phyloP scores from a whole-genome alignment of 2,329 filamentous ascomycete species.

The Hypoxylon sp. region DNA sequence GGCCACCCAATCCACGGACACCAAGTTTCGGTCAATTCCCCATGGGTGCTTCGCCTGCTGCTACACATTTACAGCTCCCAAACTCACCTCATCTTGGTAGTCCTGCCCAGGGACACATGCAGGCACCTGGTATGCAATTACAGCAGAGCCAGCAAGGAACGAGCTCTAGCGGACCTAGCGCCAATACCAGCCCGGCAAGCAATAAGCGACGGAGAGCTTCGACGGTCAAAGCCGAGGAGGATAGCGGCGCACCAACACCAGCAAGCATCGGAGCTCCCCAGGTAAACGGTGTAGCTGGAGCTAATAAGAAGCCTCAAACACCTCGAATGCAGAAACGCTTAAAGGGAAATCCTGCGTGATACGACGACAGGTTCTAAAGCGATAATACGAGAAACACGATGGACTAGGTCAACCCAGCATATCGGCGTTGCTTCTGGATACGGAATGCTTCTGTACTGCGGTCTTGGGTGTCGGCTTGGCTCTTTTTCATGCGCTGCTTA shows the following conservation, averaged over 20 bases:
- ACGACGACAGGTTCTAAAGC: not conserved
- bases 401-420: slow-evolving; percentile 37
- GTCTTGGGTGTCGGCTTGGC: slow-evolving; percentile 40
- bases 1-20: slow-evolving; percentile 63
- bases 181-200: slow-evolving; percentile 73
- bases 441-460: slow-evolving; percentile 33
- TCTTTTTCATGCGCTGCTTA: slow-evolving; percentile 8
- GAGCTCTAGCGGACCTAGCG: slow-evolving; percentile 73
- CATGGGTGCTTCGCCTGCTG: slow-evolving; percentile 70
- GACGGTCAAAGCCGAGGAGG: slow-evolving; percentile 68
- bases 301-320: slow-evolving; percentile 66
- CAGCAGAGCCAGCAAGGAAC: slow-evolving; percentile 77
- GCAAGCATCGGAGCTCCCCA: slow-evolving; percentile 56
- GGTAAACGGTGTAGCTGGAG: slow-evolving; percentile 62
- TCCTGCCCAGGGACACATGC: slow-evolving; percentile 71
- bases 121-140: slow-evolving; percentile 73
- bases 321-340: slow-evolving; percentile 67
- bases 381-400: slow-evolving; percentile 3
- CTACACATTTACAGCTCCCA: slow-evolving; percentile 70
- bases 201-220: slow-evolving; percentile 70
- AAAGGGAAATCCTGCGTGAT: slow-evolving; percentile 58
- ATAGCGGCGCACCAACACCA: slow-evolving; percentile 64
- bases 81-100: slow-evolving; percentile 72
- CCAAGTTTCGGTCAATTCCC: slow-evolving; percentile 68
- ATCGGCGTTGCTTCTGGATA: slow-evolving; percentile 48